A percentile compares a stretch with the other conserved stretches of the same genome.
Evolutionary conservation across 2,329 filamentous ascomycete genomes (phyloP).

Genomic region (Colletotrichum agaves): DNA sequence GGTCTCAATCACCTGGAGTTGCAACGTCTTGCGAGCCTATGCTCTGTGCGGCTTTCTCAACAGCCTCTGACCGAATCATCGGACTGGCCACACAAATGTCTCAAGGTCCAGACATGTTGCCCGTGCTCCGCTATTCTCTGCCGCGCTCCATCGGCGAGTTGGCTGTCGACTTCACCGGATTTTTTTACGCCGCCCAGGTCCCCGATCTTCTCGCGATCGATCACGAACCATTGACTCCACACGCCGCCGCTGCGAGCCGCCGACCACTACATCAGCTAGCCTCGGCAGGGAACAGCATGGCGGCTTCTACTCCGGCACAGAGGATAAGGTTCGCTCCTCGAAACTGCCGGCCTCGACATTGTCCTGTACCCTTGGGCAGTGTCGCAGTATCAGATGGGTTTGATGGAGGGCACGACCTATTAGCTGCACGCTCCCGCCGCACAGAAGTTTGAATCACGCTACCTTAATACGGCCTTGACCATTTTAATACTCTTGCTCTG

Average conservation of each 20-base stretch:
- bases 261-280: background rate
- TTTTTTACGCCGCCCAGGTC: conserved; percentile 3
- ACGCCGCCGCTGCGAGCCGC: conserved; percentile 14
- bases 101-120: conserved; percentile 6
- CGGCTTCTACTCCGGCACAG: conserved; percentile 2
- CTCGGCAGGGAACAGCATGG: background rate
- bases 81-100: conserved; percentile 23
- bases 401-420: conserved; percentile 22
- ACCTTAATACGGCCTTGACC: background rate
- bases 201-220: conserved; percentile 20
- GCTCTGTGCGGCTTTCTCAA: conserved; percentile 16
- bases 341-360: conserved; percentile 32
- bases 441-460: conserved; percentile 20
- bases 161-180: conserved; percentile 3
- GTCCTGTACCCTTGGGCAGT: conserved; percentile 23
- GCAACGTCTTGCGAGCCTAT: conserved; percentile 32
- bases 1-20: background rate
- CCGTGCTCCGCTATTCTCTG: conserved; percentile 17
- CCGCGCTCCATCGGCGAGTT: conserved; percentile 21
- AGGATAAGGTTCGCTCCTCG: conserved; percentile 24
- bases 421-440: conserved; percentile 26
- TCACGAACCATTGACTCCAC: conserved; percentile 19
- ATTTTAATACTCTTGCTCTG: background rate
- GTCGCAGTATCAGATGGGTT: conserved; percentile 36
- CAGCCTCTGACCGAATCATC: background rate